These are phyloP conservation scores for Amanita inopinata DNA, from an alignment of 768 basidiomycete genomes.

Conservation along the genomic window DNA sequence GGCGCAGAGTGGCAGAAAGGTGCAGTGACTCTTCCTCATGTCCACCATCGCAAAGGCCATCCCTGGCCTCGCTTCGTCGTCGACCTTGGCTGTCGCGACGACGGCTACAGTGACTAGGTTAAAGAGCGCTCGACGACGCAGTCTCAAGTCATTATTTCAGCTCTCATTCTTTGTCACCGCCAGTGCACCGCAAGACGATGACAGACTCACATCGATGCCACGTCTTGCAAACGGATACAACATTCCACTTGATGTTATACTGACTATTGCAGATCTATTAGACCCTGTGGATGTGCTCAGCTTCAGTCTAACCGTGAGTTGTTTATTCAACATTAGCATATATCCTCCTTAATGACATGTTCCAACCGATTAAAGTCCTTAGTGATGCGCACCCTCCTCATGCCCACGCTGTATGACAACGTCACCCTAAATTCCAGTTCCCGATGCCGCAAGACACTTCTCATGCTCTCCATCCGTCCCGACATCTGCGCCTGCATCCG, in stretches of 20 bases:
- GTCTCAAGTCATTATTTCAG: constrained; percentile 26
- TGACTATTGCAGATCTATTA: constrained; percentile 28
- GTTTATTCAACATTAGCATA: constrained; percentile 2
- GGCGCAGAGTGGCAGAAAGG: too few species aligned
- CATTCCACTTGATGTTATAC: constrained; percentile 29
- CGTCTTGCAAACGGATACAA: constrained; percentile 16
- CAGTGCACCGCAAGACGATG: not conserved
- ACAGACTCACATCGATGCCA: not conserved
- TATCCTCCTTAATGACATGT: constrained; percentile 6
- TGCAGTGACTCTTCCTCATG: not conserved
- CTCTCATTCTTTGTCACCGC: constrained; percentile 20
- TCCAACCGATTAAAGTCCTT: constrained; percentile 18
- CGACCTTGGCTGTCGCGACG: not conserved
- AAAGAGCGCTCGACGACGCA: constrained; percentile 20
- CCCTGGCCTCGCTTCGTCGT: not conserved
- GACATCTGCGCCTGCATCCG: constrained; percentile 30
- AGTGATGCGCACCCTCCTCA: constrained; percentile 21
- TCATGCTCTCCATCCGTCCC: constrained; percentile 24
- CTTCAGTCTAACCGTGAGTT: constrained; percentile 31
- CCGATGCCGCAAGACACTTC: constrained; percentile 26
- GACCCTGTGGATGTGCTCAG: constrained; percentile 28
- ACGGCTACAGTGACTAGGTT: not conserved
- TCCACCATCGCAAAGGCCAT: not conserved
- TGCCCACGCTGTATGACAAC: constrained; percentile 34
- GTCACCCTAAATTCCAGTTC: constrained; percentile 34